A percentile compares a stretch with the other conserved stretches of the same genome.
phyloP scores from a whole-genome alignment of 306 rosid genomes.

The Sicyos baderoa region DNA sequence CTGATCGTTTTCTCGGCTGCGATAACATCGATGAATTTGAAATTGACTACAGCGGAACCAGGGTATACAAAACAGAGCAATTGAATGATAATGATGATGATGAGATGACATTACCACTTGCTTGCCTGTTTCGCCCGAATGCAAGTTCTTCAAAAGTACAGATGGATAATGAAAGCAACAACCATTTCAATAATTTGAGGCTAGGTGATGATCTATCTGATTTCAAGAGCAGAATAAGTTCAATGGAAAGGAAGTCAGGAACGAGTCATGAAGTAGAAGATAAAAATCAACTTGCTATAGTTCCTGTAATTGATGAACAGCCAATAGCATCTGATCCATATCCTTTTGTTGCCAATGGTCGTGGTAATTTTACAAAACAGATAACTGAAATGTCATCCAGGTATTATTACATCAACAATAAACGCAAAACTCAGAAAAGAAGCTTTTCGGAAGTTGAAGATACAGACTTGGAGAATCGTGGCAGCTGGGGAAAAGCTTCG shows the following conservation, averaged over 20 bases:
- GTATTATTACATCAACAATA: constrained; percentile 28
- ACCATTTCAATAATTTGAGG: constrained; percentile 9
- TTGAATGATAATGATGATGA: constrained; percentile 44
- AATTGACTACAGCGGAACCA: constrained; percentile 47
- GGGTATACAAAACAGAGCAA: constrained; percentile 40
- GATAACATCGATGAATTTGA: constrained; percentile 38
- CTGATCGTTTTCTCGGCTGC: constrained; percentile 76
- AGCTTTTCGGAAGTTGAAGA: constrained; percentile 34
- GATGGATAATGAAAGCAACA: constrained; percentile 17
- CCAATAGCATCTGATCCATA: constrained; percentile 26
- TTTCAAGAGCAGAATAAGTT: constrained; percentile 25
- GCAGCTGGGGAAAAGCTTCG: constrained; percentile 35
- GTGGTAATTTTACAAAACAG: constrained; percentile 28
- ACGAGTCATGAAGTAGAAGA: constrained; percentile 22
- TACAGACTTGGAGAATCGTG: constrained; percentile 33
- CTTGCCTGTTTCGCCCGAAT: constrained; percentile 33
- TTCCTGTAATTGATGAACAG: constrained; percentile 38
- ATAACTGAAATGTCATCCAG: constrained; percentile 25
- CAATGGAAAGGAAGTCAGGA: constrained; percentile 25
- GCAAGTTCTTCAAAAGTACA: constrained; percentile 21
- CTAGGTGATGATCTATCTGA: constrained; percentile 22
- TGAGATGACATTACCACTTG: constrained; percentile 53
- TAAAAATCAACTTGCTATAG: constrained; percentile 40
- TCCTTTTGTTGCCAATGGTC: constrained; percentile 19
- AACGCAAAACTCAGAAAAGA: constrained; percentile 33